A percentile compares a stretch with the other conserved stretches of the same genome.
Conservation (phyloP, 2,329 filamentous ascomycete species). For the Sporothrix curviconia region DNA sequence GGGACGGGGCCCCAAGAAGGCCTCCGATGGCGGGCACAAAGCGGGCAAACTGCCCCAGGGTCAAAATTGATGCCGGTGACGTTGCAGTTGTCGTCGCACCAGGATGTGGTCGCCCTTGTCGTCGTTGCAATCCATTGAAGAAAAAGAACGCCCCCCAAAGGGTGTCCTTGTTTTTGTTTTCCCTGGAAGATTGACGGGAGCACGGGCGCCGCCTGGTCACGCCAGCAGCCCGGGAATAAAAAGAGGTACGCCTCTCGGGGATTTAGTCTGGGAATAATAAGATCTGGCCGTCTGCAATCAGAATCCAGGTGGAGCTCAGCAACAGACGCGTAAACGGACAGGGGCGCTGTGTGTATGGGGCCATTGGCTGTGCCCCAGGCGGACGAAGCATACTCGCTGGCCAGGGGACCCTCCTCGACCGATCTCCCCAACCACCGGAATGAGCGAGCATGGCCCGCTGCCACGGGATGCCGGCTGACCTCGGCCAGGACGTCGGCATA, state of each 20-base stretch:
- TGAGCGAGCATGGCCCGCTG: neutral
- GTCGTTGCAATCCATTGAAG: no score
- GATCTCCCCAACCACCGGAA: neutral
- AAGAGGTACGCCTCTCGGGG: conserved; percentile 11
- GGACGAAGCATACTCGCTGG: conserved; percentile 5
- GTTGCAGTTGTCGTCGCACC: no score
- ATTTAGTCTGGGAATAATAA: neutral
- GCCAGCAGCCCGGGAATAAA: neutral
- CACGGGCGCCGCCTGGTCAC: neutral
- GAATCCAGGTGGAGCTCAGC: conserved; percentile 1
- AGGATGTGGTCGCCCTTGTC: no score
- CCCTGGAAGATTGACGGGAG: no score
- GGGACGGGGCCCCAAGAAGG: neutral
- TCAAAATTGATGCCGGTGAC: no score
- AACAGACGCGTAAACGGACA: neutral
- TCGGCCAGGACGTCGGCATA: conserved; percentile 6
- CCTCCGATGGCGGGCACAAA: neutral
- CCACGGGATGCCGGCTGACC: neutral
- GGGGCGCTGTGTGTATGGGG: neutral
- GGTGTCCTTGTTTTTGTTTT: no score
- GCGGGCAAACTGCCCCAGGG: conserved; percentile 1
- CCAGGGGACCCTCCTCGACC: neutral
- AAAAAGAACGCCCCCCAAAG: no score
- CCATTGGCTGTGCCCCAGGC: conserved; percentile 3
- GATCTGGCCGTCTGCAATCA: conserved; percentile 1